A percentile compares a stretch with the other conserved stretches of the same genome.
Evolutionary conservation across 345 rosid genomes (phyloP).

Genomic region (Brassica nigra): DNA sequence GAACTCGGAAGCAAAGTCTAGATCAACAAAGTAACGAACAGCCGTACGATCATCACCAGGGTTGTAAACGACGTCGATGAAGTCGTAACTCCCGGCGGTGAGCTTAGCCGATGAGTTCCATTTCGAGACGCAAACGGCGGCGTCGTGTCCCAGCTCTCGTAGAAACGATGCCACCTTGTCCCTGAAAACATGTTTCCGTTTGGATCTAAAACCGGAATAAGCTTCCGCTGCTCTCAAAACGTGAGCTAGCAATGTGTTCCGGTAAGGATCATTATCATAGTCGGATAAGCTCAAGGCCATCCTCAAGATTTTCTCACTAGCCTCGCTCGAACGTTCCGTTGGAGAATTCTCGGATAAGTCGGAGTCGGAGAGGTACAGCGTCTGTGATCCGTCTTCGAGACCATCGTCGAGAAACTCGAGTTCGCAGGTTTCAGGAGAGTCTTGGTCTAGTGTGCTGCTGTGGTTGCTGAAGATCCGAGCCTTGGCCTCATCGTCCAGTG

Average conservation of each 20-base stretch:
- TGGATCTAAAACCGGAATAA: conserved; percentile 42
- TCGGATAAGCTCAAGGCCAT: conserved; percentile 1
- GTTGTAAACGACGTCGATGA: conserved; percentile 60
- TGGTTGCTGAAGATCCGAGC: conserved; percentile 69
- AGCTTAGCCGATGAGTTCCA: conserved; percentile 66
- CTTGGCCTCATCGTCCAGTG: conserved; percentile 61
- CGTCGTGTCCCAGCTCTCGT: conserved; percentile 69
- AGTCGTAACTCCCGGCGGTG: conserved; percentile 67
- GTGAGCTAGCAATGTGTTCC: conserved; percentile 45
- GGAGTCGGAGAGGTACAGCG: conserved; percentile 50
- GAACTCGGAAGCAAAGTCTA: conserved; percentile 73
- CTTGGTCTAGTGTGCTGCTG: conserved; percentile 55
- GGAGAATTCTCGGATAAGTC: conserved; percentile 40
- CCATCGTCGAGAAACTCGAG: conserved; percentile 70
- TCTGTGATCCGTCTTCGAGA: not conserved
- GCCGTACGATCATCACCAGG: not conserved
- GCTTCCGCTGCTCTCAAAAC: conserved; percentile 54
- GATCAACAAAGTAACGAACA: conserved; percentile 64
- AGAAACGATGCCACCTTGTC: conserved; percentile 60
- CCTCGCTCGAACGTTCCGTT: conserved; percentile 35
- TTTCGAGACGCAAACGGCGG: conserved; percentile 74
- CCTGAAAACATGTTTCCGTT: conserved; percentile 40
- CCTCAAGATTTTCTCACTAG: conserved; percentile 37
- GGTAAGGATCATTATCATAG: conserved; percentile 53
- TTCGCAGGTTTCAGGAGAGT: conserved; percentile 63